phyloP scores from a whole-genome alignment of 345 rosid species.

The Brassica napus region DNA sequence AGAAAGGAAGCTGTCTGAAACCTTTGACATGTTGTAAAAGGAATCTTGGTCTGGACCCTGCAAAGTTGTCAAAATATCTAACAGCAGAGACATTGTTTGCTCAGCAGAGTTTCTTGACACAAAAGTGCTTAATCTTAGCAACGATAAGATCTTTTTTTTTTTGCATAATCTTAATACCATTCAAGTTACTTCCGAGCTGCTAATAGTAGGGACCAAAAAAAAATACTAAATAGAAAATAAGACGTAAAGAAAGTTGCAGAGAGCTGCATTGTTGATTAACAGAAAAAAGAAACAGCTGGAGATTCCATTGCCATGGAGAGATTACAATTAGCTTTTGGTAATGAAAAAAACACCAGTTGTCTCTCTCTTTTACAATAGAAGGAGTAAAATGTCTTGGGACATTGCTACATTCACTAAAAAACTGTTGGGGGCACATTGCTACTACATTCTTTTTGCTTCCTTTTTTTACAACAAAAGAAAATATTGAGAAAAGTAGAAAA shows the following conservation, averaged over 20 bases:
- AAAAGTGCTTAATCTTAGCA: neutral
- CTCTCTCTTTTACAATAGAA: slow-evolving; percentile 31
- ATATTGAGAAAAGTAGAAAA: neutral
- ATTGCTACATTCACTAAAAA: slow-evolving; percentile 29
- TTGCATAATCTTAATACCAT: neutral
- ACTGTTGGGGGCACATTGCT: slow-evolving; percentile 26
- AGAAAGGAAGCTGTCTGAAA: slow-evolving; percentile 6
- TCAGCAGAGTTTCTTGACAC: slow-evolving; percentile 1
- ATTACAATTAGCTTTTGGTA: slow-evolving; percentile 41
- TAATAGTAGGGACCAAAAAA: slow-evolving; percentile 15
- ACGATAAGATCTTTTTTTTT: neutral
- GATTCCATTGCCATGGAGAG: slow-evolving; percentile 34
- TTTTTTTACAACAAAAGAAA: slow-evolving; percentile 28
- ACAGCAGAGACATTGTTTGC: slow-evolving; percentile 5
- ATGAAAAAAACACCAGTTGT: slow-evolving; percentile 28
- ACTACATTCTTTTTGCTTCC: slow-evolving; percentile 32
- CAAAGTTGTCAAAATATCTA: slow-evolving; percentile 20
- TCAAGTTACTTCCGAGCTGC: neutral
- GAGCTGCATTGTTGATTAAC: slow-evolving; percentile 35
- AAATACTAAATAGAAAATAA: slow-evolving; percentile 19
- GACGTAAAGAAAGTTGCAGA: slow-evolving; percentile 17
- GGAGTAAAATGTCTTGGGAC: slow-evolving; percentile 16
- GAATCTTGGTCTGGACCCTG: slow-evolving; percentile 22
- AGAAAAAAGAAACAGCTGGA: slow-evolving; percentile 27
- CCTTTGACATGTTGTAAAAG: neutral